Evolutionary conservation across 257 asterid genomes (phyloP).

Genomic region (Salvia splendens): DNA sequence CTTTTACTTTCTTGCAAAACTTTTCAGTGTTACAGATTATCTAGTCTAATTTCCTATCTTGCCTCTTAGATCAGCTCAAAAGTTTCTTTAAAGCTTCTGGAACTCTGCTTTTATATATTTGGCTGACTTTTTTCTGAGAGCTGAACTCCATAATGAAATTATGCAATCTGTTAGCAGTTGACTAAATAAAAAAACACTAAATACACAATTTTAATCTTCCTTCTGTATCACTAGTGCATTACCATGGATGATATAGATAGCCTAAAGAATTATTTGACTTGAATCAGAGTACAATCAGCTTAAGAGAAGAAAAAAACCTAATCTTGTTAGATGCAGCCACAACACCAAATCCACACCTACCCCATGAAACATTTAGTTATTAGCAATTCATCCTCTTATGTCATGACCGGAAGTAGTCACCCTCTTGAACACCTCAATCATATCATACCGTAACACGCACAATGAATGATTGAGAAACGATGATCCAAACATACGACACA

Average conservation of each 20-base stretch:
- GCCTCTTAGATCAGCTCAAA: constrained; percentile 19
- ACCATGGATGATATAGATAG: constrained; percentile 12
- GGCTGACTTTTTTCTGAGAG: constrained; percentile 29
- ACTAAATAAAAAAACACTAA: constrained; percentile 27
- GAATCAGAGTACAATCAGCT: constrained; percentile 1
- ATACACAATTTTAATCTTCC: not conserved
- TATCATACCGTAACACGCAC: constrained; percentile 26
- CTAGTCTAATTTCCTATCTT: constrained; percentile 10
- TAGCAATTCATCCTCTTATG: constrained; percentile 22
- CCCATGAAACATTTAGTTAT: constrained; percentile 16
- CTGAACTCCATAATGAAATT: constrained; percentile 15
- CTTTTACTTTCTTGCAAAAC: constrained; percentile 8
- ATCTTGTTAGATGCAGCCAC: constrained; percentile 22
- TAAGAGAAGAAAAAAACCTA: constrained; percentile 20
- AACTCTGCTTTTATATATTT: constrained; percentile 20
- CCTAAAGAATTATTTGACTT: constrained; percentile 25
- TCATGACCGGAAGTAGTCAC: constrained; percentile 18
- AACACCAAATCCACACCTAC: constrained; percentile 31
- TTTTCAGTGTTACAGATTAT: not conserved
- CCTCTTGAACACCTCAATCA: constrained; percentile 23
- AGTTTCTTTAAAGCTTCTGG: not conserved
- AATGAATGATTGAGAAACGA: constrained; percentile 26
- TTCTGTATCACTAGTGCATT: constrained; percentile 21
- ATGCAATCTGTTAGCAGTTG: constrained; percentile 28
- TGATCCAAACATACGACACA: constrained; percentile 4